These are phyloP conservation scores for Pythium plurisporium DNA, from an alignment of 352 stramenopile species.

Conservation along the genomic window DNA sequence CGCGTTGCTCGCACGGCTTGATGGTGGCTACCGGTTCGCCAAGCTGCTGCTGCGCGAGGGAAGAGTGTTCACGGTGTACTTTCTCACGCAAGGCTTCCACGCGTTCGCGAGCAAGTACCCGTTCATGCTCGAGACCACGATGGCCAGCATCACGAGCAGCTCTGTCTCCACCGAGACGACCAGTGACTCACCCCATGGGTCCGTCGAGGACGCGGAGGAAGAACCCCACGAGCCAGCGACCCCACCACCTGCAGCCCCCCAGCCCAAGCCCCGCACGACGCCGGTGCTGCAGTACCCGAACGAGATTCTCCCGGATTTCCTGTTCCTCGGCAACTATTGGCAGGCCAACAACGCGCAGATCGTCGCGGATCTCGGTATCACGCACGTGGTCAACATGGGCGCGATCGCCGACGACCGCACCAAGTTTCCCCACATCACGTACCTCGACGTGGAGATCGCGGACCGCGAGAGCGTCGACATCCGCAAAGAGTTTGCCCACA, in stretches of 20 bases:
- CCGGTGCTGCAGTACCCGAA: conserved; percentile 54
- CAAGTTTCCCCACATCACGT: conserved; percentile 47
- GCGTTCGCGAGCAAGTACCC: conserved; percentile 65
- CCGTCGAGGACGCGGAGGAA: conserved; percentile 5
- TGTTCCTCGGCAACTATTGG: conserved; percentile 80
- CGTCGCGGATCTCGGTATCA: conserved; percentile 54
- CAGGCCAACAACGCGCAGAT: conserved; percentile 62
- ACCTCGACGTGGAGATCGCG: conserved; percentile 59
- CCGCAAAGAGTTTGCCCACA: conserved; percentile 39
- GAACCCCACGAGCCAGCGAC: not conserved
- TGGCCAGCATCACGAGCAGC: conserved; percentile 5
- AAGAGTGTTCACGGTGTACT: conserved; percentile 67
- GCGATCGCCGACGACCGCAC: conserved; percentile 55
- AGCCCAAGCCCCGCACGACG: too few relatives aligned
- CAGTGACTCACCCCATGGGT: not conserved
- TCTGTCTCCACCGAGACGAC: conserved; percentile 13
- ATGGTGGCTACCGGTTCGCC: conserved; percentile 68
- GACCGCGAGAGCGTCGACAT: conserved; percentile 65
- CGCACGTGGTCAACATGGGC: conserved; percentile 71
- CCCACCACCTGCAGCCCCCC: not conserved
- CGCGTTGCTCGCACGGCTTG: conserved; percentile 51
- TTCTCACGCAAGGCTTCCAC: conserved; percentile 59
- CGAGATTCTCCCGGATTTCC: conserved; percentile 68
- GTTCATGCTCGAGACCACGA: conserved; percentile 41
- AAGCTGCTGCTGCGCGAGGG: conserved; percentile 58